Percentiles rank a stretch among this genome's conserved stretches.
phyloP scores from a whole-genome alignment of 768 basidiomycete genomes.

The Leccinellum luteum region DNA sequence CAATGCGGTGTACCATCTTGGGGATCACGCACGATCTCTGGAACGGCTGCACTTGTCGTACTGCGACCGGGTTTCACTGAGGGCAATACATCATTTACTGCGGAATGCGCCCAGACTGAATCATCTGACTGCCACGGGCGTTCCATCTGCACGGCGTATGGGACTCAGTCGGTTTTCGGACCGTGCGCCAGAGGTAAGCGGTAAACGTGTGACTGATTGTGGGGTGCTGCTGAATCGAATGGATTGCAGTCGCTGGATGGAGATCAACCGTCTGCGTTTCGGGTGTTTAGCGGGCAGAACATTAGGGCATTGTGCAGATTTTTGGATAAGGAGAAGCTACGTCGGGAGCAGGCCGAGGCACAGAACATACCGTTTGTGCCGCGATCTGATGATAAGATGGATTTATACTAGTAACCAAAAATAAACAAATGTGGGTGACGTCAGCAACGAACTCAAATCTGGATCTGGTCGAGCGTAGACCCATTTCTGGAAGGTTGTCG shows the following conservation, averaged over 20 bases:
- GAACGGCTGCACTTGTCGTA: constrained; percentile 86
- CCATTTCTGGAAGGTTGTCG: constrained; percentile 8
- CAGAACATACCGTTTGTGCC: constrained; percentile 57
- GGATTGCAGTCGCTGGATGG: constrained; percentile 54
- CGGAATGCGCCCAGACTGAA: constrained; percentile 57
- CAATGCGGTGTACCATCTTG: constrained; percentile 74
- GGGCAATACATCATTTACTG: constrained; percentile 70
- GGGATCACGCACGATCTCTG: constrained; percentile 64
- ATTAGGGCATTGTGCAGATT: constrained; percentile 61
- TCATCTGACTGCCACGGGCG: constrained; percentile 78
- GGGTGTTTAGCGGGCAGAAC: constrained; percentile 75
- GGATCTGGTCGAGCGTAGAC: background rate
- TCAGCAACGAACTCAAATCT: constrained; percentile 9
- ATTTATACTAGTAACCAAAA: constrained; percentile 44
- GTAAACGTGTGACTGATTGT: background rate
- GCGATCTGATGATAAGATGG: constrained; percentile 62
- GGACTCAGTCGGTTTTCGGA: constrained; percentile 81
- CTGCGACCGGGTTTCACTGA: constrained; percentile 77
- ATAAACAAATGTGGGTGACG: constrained; percentile 4
- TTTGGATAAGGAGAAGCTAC: constrained; percentile 65
- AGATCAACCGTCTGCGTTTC: constrained; percentile 68
- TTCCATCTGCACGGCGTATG: constrained; percentile 65
- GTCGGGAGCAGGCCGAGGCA: constrained; percentile 57
- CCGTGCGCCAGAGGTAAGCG: constrained; percentile 56
- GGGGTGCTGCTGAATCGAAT: constrained; percentile 8